Percentiles rank a stretch among this genome's conserved stretches.
Conservation (phyloP, 2,329 filamentous ascomycete species). For the Bipolaris cookei region DNA sequence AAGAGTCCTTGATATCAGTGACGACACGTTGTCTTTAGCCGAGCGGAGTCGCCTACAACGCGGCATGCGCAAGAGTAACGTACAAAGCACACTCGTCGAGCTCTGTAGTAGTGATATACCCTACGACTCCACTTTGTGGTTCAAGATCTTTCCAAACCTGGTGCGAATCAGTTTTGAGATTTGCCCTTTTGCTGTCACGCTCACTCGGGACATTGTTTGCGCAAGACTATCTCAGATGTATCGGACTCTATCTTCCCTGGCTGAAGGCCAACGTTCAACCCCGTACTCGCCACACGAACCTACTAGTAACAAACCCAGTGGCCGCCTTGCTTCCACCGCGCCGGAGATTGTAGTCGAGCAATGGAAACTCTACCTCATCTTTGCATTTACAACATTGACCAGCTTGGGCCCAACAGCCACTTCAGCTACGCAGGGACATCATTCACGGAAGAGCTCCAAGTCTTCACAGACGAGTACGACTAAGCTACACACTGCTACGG, state of each 20-base stretch:
- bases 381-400: slow-evolving; percentile 93
- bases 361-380: slow-evolving; percentile 97
- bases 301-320: slow-evolving; percentile 61
- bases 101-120: slow-evolving; percentile 94
- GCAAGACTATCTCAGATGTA: slow-evolving; percentile 94
- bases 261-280: slow-evolving; percentile 64
- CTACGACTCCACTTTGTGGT: slow-evolving; percentile 95
- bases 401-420: slow-evolving; percentile 70
- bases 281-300: slow-evolving; percentile 66
- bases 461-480: slow-evolving; percentile 70
- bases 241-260: slow-evolving; percentile 77
- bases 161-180: slow-evolving; percentile 88
- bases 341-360: slow-evolving; percentile 92
- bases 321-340: slow-evolving; percentile 67
- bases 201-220: slow-evolving; percentile 90
- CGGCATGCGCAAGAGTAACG: slow-evolving; percentile 82
- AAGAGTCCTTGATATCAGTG: slow-evolving; percentile 88
- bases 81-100: slow-evolving; percentile 86
- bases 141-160: slow-evolving; percentile 96
- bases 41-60: slow-evolving; percentile 91
- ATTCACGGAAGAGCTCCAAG: slow-evolving; percentile 81
- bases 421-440: slow-evolving; percentile 69
- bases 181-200: slow-evolving; percentile 87
- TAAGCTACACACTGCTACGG: slow-evolving; percentile 85
- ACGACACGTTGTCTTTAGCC: slow-evolving; percentile 87